These are phyloP conservation scores for Aspergillus sclerotialis DNA, from an alignment of 2,329 filamentous ascomycete species.

Conservation along the genomic window DNA sequence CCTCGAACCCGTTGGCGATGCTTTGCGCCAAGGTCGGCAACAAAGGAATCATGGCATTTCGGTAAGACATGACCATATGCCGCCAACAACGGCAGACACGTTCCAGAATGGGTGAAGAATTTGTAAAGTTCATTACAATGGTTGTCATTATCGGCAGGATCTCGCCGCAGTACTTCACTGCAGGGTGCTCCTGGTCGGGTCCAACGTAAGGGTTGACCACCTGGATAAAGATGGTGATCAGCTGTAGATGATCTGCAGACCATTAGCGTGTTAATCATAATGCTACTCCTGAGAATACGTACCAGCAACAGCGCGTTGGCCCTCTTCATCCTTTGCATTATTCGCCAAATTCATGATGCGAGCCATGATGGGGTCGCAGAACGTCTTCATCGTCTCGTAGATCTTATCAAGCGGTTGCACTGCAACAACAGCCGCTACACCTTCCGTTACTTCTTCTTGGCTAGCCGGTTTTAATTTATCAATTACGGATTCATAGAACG, in stretches of 20 bases:
- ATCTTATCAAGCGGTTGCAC: slow-evolving; percentile 74
- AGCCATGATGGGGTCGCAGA: slow-evolving; percentile 83
- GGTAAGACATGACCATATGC: slow-evolving; percentile 93
- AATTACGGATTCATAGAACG: slow-evolving; percentile 84
- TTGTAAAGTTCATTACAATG: slow-evolving; percentile 79
- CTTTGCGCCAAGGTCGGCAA: slow-evolving; percentile 82
- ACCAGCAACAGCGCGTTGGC: slow-evolving; percentile 81
- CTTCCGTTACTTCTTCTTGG: slow-evolving; percentile 94
- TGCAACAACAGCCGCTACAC: slow-evolving; percentile 84
- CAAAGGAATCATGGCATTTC: slow-evolving; percentile 78
- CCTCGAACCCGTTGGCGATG: slow-evolving; percentile 74
- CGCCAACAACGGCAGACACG: slow-evolving; percentile 92
- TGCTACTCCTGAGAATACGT: slow-evolving; percentile 12
- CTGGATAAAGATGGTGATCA: slow-evolving; percentile 87
- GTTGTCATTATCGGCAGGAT: slow-evolving; percentile 82
- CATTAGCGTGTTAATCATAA: slow-evolving; percentile 7
- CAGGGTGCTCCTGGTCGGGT: slow-evolving; percentile 70
- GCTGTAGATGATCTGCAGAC: slow-evolving; percentile 69
- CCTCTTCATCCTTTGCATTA: slow-evolving; percentile 70
- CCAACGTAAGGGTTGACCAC: slow-evolving; percentile 67
- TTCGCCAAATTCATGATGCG: slow-evolving; percentile 83
- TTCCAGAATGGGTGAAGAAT: slow-evolving; percentile 84
- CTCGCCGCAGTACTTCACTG: slow-evolving; percentile 93
- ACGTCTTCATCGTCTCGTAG: slow-evolving; percentile 80
- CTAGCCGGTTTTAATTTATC: slow-evolving; percentile 78